A percentile compares a stretch with the other conserved stretches of the same genome.
These are phyloP conservation scores for Paraconiothyrium brasiliense DNA, from an alignment of 2,329 filamentous ascomycete genomes.

Conservation along the genomic window DNA sequence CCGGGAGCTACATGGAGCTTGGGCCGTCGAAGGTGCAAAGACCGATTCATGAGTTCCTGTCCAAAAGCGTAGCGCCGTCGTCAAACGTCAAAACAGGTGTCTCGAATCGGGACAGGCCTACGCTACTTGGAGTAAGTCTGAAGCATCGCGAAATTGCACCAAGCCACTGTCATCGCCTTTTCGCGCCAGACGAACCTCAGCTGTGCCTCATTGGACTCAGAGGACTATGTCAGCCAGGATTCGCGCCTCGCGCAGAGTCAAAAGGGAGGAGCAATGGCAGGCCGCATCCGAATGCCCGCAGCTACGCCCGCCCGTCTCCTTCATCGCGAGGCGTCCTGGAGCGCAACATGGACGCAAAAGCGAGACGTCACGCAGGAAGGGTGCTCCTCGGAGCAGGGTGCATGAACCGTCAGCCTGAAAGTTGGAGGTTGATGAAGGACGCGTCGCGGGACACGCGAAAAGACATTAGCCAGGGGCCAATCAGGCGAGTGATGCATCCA, in stretches of 20 bases:
- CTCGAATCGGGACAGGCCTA: conserved; percentile 30
- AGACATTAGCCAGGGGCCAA: conserved; percentile 20
- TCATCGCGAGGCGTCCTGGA: not conserved
- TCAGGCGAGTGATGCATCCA: conserved; percentile 14
- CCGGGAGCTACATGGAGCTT: conserved; percentile 33
- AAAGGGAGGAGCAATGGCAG: conserved; percentile 15
- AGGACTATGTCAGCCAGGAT: conserved; percentile 25
- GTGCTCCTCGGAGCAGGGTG: conserved; percentile 16
- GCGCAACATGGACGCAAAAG: not conserved
- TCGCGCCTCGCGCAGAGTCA: conserved; percentile 27
- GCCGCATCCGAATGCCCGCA: not conserved
- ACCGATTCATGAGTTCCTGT: conserved; percentile 23
- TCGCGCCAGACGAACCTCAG: conserved; percentile 20
- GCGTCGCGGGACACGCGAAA: conserved; percentile 22
- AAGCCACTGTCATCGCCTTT: conserved; percentile 34
- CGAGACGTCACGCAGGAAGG: not conserved
- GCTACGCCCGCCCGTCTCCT: not conserved
- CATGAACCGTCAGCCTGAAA: conserved; percentile 26
- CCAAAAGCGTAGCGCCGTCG: conserved; percentile 33
- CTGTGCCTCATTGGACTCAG: conserved; percentile 22
- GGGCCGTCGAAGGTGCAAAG: conserved; percentile 27
- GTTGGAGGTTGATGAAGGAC: conserved; percentile 30
- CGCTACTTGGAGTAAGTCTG: conserved; percentile 32
- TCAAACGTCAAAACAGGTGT: conserved; percentile 26
- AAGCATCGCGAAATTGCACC: conserved; percentile 40